phyloP scores from a whole-genome alignment of 768 basidiomycete species.

The Mycena crocata region DNA sequence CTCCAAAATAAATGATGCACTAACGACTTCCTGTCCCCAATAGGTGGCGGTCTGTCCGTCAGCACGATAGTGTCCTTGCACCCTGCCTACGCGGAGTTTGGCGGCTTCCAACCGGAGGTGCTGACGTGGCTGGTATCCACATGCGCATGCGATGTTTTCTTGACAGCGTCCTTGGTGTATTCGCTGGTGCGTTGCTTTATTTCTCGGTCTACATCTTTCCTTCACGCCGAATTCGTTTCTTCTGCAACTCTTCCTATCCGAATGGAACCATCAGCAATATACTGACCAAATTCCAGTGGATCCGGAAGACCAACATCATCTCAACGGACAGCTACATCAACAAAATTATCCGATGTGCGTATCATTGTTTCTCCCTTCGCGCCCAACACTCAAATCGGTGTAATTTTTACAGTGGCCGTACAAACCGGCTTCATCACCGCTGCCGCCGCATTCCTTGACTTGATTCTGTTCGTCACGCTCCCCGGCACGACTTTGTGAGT shows the following conservation, averaged over 20 bases:
- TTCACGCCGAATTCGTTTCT: no score
- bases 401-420: constrained; percentile 10
- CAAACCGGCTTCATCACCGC: constrained; percentile 32
- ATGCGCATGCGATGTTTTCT: constrained; percentile 24
- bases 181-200: neutral
- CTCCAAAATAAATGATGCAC: no score
- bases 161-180: constrained; percentile 23
- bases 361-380: neutral
- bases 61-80: constrained; percentile 15
- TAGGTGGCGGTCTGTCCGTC: constrained; percentile 27
- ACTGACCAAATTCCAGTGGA: no score
- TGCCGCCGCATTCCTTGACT: constrained; percentile 14
- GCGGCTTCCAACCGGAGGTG: constrained; percentile 19
- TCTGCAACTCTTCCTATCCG: no score
- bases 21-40: neutral
- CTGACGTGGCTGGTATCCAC: constrained; percentile 27
- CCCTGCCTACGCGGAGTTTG: constrained; percentile 16
- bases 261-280: no score
- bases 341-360: constrained; percentile 31
- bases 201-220: no score
- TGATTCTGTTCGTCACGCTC: constrained; percentile 13
- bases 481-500: constrained; percentile 5
- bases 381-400: neutral
- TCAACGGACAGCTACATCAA: constrained; percentile 29
- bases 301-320: constrained; percentile 12